Base-by-base conservation (phyloP, 1,284 basidiomycete genomes). In the Fomitopsis betulina region DNA sequence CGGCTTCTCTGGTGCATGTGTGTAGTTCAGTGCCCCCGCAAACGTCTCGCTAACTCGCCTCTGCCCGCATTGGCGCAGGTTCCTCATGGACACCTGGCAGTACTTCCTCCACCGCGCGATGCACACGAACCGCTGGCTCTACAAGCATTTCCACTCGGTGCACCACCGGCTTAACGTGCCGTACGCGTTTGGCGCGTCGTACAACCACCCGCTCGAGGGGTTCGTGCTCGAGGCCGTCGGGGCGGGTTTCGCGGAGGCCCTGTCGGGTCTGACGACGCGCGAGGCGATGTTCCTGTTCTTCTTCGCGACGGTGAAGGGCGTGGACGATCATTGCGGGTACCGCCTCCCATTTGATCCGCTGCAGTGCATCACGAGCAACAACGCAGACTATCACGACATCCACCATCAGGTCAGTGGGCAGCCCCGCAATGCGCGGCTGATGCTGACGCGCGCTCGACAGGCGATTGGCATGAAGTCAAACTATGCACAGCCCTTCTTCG, bases 261-360 rank as follows among this genome's bases (percentile, higher is more conserved):
- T 86, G 7, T 80, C 90, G 0, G 71, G 80, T 10, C 88, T 99
- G 83, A 86, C 84, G 17, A 80, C 89, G 3, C 87, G 96, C 8
- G 93, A 96, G 72, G 87, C 93, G n/a, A 85, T 86, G 58, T 67
- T 98, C 52, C 80, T 98, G 57, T 99, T 98, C 71, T 77, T 77
- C 9, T 77, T 98, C 62, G 91, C 92, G n/a, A 92, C 91, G 0
- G 76, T 93, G 68, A 99, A 99, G 79, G 98, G 97, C 1, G 94
- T 99, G 49, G 95, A 98, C 66, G 97, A 99, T 72, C 96, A 99
- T 73, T 98, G 96, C 63, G 96, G 96, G 1, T 98, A 97, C 72
- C 79, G 75, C 27, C 75, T 98, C 23, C 93, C 94, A 54, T 94
- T 89, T 74, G 96, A 97, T 69, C 93, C 93, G 1, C 77, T 96